phyloP scores from a whole-genome alignment of 106 monocot genomes.

The Xerophyta viscosa region DNA sequence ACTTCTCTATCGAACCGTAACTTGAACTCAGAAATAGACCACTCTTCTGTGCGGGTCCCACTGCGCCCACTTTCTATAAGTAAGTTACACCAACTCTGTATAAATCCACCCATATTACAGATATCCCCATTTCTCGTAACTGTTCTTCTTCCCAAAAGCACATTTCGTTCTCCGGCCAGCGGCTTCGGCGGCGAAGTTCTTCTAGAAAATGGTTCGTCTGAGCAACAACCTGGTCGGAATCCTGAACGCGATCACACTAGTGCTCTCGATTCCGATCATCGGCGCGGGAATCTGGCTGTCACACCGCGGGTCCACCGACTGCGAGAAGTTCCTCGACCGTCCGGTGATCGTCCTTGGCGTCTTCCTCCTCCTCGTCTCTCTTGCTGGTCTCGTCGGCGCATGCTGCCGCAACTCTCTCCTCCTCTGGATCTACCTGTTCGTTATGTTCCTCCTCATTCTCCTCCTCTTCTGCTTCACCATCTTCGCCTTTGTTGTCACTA shows the following conservation, averaged over 20 bases:
- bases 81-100: too few species aligned
- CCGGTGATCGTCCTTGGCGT: conserved; percentile 20
- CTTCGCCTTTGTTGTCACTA: conserved; percentile 34
- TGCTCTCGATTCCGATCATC: conserved; percentile 31
- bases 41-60: too few species aligned
- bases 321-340: conserved; percentile 21
- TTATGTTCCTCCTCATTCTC: conserved; percentile 43
- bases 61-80: too few species aligned
- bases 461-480: conserved; percentile 14
- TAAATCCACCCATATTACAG: too few species aligned
- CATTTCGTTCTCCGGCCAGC: too few species aligned
- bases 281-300: conserved; percentile 27
- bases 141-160: too few species aligned
- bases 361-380: conserved; percentile 22
- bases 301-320: conserved; percentile 8
- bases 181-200: too few species aligned
- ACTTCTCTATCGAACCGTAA: too few species aligned
- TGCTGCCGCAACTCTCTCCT: conserved; percentile 28
- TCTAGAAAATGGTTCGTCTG: conserved; percentile 26
- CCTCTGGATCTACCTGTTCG: conserved; percentile 40
- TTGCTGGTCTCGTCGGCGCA: conserved; percentile 36
- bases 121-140: too few species aligned
- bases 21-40: too few species aligned
- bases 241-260: conserved; percentile 23
- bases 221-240: conserved; percentile 31